Evolutionary conservation across 495 filamentous ascomycete species (phyloP).

Genomic region (Podospora anserina): DNA sequence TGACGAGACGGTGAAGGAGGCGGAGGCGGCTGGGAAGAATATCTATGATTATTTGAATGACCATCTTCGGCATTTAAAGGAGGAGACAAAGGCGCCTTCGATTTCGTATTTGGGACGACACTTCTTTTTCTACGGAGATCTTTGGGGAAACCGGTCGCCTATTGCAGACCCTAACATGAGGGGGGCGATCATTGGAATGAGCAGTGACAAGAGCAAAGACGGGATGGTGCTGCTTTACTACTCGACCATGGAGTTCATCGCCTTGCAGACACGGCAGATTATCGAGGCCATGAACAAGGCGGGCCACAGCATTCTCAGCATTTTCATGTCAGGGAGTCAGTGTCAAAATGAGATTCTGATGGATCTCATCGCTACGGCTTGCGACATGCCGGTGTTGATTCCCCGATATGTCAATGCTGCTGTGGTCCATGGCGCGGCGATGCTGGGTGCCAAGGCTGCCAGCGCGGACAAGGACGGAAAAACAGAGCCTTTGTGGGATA

Average conservation of each 20-base stretch:
- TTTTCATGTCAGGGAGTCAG: slow-evolving; percentile 98
- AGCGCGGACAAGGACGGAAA: slow-evolving; percentile 70
- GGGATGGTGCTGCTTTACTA: slow-evolving; percentile 90
- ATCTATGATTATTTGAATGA: slow-evolving; percentile 94
- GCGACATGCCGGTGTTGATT: slow-evolving; percentile 86
- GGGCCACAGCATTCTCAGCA: slow-evolving; percentile 80
- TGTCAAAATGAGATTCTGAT: slow-evolving; percentile 94
- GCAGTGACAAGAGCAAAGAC: slow-evolving; percentile 78
- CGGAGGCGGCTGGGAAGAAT: slow-evolving; percentile 72
- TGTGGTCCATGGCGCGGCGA: slow-evolving; percentile 94
- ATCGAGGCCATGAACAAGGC: slow-evolving; percentile 84
- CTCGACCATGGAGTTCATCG: slow-evolving; percentile 93
- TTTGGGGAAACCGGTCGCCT: slow-evolving; percentile 96
- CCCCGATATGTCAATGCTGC: slow-evolving; percentile 90
- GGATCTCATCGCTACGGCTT: slow-evolving; percentile 83
- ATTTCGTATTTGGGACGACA: slow-evolving; percentile 85
- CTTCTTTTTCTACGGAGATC: slow-evolving; percentile 96
- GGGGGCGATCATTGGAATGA: slow-evolving; percentile 80
- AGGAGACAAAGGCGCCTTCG: slow-evolving; percentile 63
- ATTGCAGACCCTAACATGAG: slow-evolving; percentile 90
- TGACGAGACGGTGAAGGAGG: slow-evolving; percentile 68
- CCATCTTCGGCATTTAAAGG: slow-evolving; percentile 72
- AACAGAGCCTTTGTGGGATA: slow-evolving; percentile 84
- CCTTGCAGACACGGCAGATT: slow-evolving; percentile 92
- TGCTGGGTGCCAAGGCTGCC: slow-evolving; percentile 94